Evolutionary conservation across 1,284 basidiomycete species (phyloP).

Genomic region (Tylopilus orsonianus): DNA sequence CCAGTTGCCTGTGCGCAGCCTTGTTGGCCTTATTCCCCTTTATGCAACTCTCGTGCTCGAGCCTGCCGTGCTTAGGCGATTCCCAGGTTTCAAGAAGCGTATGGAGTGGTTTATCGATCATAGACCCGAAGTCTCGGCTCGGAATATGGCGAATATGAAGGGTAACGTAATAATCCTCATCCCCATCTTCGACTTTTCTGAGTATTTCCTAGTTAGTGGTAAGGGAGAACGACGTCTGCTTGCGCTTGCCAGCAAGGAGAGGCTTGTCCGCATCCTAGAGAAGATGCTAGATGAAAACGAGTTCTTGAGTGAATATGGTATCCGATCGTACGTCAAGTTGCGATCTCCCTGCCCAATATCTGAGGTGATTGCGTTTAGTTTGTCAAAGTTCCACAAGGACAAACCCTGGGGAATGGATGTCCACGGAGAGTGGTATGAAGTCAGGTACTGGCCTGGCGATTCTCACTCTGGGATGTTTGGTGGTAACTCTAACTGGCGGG

Average conservation of each 20-base stretch:
- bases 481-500: slow-evolving; percentile 97
- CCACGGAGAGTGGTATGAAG: slow-evolving; percentile 87
- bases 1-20: slow-evolving; percentile 89
- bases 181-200: slow-evolving; percentile 6
- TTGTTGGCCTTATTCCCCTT: slow-evolving; percentile 94
- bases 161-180: slow-evolving; percentile 42
- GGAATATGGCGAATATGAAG: slow-evolving; percentile 98
- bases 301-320: slow-evolving; percentile 93
- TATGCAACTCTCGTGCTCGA: slow-evolving; percentile 95
- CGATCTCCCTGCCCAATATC: background rate
- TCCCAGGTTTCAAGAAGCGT: slow-evolving; percentile 97
- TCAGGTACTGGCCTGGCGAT: slow-evolving; percentile 98
- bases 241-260: slow-evolving; percentile 90
- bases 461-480: slow-evolving; percentile 98
- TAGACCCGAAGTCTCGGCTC: slow-evolving; percentile 78
- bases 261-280: slow-evolving; percentile 84
- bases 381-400: slow-evolving; percentile 89
- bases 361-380: slow-evolving; percentile 40
- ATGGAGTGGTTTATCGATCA: slow-evolving; percentile 99
- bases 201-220: slow-evolving; percentile 55
- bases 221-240: slow-evolving; percentile 86
- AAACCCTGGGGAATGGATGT: slow-evolving; percentile 95
- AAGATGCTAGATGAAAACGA: slow-evolving; percentile 98
- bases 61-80: slow-evolving; percentile 82
- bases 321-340: slow-evolving; percentile 69